Evolutionary conservation across 495 filamentous ascomycete genomes (phyloP).

Genomic region (Diplogelasinospora grovesii): DNA sequence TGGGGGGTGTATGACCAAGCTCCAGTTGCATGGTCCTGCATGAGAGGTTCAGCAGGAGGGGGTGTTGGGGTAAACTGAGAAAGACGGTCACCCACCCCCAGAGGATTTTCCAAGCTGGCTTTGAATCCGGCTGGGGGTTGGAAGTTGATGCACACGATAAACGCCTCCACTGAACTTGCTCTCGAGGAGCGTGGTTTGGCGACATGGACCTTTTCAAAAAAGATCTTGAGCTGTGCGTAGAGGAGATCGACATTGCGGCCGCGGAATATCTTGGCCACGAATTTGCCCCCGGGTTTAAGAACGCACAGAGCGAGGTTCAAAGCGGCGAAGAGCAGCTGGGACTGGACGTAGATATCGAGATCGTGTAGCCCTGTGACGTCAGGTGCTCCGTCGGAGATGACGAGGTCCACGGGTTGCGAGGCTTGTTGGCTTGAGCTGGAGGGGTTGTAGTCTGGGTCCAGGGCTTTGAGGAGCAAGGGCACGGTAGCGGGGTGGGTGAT

Average conservation of each 20-base stretch:
- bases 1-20: slow-evolving; percentile 30
- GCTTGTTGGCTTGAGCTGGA: slow-evolving; percentile 43
- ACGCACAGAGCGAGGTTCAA: slow-evolving; percentile 89
- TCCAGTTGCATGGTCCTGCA: slow-evolving; percentile 35
- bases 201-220: slow-evolving; percentile 81
- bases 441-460: slow-evolving; percentile 67
- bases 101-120: slow-evolving; percentile 60
- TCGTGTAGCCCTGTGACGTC: slow-evolving; percentile 97
- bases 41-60: slow-evolving; percentile 26
- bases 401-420: slow-evolving; percentile 74
- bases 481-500: slow-evolving; percentile 97
- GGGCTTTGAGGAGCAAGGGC: slow-evolving; percentile 73
- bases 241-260: slow-evolving; percentile 88
- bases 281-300: slow-evolving; percentile 85
- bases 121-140: slow-evolving; percentile 54
- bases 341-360: slow-evolving; percentile 95
- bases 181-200: slow-evolving; percentile 89
- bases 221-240: slow-evolving; percentile 83
- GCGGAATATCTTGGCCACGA: slow-evolving; percentile 96
- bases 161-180: slow-evolving; percentile 92
- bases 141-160: slow-evolving; percentile 91
- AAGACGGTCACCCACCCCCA: slow-evolving; percentile 52
- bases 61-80: too few relatives aligned
- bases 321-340: slow-evolving; percentile 87
- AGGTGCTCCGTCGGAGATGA: slow-evolving; percentile 90